Conservation (phyloP, 257 asterid genomes). For the Ilex asprella region DNA sequence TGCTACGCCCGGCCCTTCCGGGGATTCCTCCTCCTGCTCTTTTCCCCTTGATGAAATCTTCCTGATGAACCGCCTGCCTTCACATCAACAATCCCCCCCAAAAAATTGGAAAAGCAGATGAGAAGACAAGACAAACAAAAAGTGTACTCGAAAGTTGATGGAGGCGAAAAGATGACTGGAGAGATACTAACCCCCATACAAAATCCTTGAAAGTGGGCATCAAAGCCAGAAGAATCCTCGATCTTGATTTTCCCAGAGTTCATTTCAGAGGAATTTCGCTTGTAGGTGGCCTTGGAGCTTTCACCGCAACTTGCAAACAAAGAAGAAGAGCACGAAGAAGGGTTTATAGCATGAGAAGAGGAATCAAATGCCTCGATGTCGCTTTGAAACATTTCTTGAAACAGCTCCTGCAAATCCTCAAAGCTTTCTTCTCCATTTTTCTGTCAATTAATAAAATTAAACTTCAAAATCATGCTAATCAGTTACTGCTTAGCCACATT, state of each 20-base stretch:
- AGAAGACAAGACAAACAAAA: not conserved
- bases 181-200: constrained; percentile 40
- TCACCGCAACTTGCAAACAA: constrained; percentile 23
- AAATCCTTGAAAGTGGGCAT: constrained; percentile 36
- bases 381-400: constrained; percentile 48
- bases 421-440: constrained; percentile 48
- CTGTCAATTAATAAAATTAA: constrained; percentile 38
- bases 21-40: constrained; percentile 28
- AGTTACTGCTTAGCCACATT: constrained; percentile 14
- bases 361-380: constrained; percentile 34
- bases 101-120: not conserved
- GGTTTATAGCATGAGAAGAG: constrained; percentile 27
- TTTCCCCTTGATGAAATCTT: constrained; percentile 24
- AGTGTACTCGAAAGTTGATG: not conserved
- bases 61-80: constrained; percentile 35
- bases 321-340: constrained; percentile 35
- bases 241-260: constrained; percentile 18
- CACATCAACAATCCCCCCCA: not conserved
- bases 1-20: constrained; percentile 27
- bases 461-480: constrained; percentile 18
- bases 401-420: constrained; percentile 62
- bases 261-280: constrained; percentile 38
- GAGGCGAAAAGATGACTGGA: not conserved
- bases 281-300: constrained; percentile 15
- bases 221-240: constrained; percentile 2